Conservation (phyloP, 2,329 filamentous ascomycete species). For the Botrytis elliptica region DNA sequence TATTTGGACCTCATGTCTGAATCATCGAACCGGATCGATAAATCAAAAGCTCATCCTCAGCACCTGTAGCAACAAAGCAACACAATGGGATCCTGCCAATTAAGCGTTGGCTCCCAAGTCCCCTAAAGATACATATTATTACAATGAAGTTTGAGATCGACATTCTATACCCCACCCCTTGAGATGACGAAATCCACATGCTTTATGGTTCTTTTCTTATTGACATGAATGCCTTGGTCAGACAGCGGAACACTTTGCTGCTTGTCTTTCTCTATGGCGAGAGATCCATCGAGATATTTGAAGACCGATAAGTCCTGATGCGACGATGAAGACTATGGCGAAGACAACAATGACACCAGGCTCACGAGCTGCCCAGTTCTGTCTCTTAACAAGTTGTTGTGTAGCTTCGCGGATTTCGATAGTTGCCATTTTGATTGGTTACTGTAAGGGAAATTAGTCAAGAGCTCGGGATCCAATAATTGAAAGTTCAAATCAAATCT, state of each 20-base stretch:
- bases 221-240: not conserved
- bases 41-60: not conserved
- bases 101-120: not conserved
- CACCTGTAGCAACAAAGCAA: not conserved
- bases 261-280: slow-evolving; percentile 26
- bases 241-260: slow-evolving; percentile 1
- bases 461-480: not conserved
- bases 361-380: slow-evolving; percentile 57
- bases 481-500: not conserved
- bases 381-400: slow-evolving; percentile 50
- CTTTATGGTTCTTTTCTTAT: not conserved
- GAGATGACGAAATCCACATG: not conserved
- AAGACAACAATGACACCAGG: slow-evolving; percentile 63
- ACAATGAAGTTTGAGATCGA: not conserved
- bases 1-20: slow-evolving; percentile 1
- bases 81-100: not conserved
- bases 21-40: not conserved
- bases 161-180: not conserved
- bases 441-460: slow-evolving; percentile 16
- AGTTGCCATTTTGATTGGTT: slow-evolving; percentile 28
- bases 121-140: too few species aligned
- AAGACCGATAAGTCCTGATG: slow-evolving; percentile 49
- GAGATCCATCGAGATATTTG: slow-evolving; percentile 49
- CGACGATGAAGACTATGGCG: slow-evolving; percentile 58
- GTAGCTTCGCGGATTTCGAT: slow-evolving; percentile 24